A percentile compares a stretch with the other conserved stretches of the same genome.
These are phyloP conservation scores for Cryptococcus sp. DNA, from an alignment of 1,284 basidiomycete species.

Conservation along the genomic window DNA sequence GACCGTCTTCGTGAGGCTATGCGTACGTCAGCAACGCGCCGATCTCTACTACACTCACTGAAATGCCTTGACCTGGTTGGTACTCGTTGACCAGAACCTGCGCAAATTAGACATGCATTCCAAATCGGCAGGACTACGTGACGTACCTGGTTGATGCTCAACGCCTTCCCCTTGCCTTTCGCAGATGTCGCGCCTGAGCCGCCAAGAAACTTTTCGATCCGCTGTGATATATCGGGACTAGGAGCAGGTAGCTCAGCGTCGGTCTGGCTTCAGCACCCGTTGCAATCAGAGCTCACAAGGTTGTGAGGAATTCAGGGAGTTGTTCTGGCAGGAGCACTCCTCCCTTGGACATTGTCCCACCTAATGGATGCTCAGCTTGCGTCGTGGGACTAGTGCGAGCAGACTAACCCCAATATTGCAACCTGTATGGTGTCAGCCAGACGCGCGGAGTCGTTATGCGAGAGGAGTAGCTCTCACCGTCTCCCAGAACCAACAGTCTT, in stretches of 20 bases:
- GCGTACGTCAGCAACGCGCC: background rate
- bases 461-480: conserved; percentile 57
- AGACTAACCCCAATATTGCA: conserved; percentile 71
- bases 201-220: conserved; percentile 57
- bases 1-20: conserved; percentile 91
- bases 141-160: conserved; percentile 61
- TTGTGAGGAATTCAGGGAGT: conserved; percentile 42
- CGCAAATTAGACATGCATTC: conserved; percentile 35
- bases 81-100: conserved; percentile 89
- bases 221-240: conserved; percentile 74
- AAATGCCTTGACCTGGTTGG: conserved; percentile 84
- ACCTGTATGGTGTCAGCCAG: conserved; percentile 52
- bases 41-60: conserved; percentile 58
- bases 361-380: conserved; percentile 23
- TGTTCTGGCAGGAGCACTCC: conserved; percentile 47
- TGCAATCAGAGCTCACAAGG: conserved; percentile 34
- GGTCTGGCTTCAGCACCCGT: conserved; percentile 4
- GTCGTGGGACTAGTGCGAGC: background rate
- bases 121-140: background rate
- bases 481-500: conserved; percentile 71
- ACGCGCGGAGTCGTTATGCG: background rate
- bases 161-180: conserved; percentile 57
- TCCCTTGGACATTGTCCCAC: conserved; percentile 48
- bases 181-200: conserved; percentile 32
- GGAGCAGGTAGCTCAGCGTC: background rate